Evolutionary conservation across 768 basidiomycete species (phyloP), one percentile per base, ranked within the genome.

Genomic region (Austroboletus festivus): DNA sequence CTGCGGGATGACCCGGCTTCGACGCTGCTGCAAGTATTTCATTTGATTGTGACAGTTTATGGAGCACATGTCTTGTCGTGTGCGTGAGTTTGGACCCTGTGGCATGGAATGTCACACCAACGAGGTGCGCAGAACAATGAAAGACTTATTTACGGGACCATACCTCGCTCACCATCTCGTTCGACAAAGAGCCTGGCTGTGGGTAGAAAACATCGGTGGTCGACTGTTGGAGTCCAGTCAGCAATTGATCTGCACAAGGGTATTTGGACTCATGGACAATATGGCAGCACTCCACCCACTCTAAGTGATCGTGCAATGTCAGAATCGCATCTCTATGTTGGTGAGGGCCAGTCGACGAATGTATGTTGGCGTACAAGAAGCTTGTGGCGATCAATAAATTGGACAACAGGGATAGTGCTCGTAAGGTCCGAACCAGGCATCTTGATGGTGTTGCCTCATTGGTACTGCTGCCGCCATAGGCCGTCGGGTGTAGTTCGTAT

Each of bases 131-230:
- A 21, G 6, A 21, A 10, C 5, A 6, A 19, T 24, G 24, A 28
- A n/a, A 8, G 20, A 12, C 18, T n/a, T 5, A 23, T 13, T 8
- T 10, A 10, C 10, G 10, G 23, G 21, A 23, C 23, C n/a, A 11
- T 12, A 51, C 50, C 33, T 42, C 16, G 1, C 6, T 47, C 33
- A 10, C 31, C 28, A n/a, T 37, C 41, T 8, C 40, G 35, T 21
- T 52, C 51, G 19, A 52, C 30, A 23, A 53, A 20, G 31, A 31
- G 50, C 20, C 53, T 50, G 39, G 22, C 38, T 8, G 44, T 46
- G 12, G 20, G 11, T 21, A 50, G 53, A 3, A 28, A 5, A 2
- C 18, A 18, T 23, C 53, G 45, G 4, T 47, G 42, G 16, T 54
- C 50, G 9, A 50, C 16, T 2, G 47, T n/a, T 15, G 33, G 9